Evolutionary conservation across 2,329 filamentous ascomycete genomes (phyloP).

Genomic region (Colletotrichum lindemuthianum): DNA sequence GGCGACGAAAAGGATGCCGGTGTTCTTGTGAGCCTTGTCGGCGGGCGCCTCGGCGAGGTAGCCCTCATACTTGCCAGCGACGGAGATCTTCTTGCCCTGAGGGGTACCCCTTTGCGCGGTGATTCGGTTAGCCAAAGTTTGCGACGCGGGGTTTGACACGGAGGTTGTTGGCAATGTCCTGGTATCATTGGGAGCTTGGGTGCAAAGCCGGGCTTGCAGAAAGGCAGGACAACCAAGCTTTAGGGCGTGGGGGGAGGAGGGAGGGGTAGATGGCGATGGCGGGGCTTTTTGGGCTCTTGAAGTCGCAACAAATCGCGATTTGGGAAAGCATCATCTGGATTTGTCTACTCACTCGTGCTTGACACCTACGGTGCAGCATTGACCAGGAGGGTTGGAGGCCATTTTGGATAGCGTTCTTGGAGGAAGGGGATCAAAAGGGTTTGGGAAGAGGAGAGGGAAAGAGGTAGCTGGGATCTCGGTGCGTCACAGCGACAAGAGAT

Average conservation of each 20-base stretch:
- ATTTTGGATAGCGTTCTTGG: conserved; percentile 45
- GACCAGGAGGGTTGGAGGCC: conserved; percentile 63
- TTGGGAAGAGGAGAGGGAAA: background rate
- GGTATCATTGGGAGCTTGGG: conserved; percentile 3
- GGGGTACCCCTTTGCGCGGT: conserved; percentile 55
- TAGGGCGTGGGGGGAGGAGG: conserved; percentile 29
- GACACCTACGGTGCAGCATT: conserved; percentile 63
- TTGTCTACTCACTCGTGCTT: conserved; percentile 60
- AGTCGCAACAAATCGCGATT: too few species aligned
- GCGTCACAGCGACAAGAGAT: background rate
- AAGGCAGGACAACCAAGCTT: conserved; percentile 16
- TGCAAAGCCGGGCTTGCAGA: background rate
- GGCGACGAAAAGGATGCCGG: conserved; percentile 57
- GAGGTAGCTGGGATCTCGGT: background rate
- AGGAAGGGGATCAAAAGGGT: background rate
- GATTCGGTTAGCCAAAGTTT: background rate
- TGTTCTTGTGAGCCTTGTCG: conserved; percentile 50
- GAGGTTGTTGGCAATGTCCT: background rate
- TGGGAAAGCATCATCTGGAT: background rate
- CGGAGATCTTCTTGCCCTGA: conserved; percentile 56
- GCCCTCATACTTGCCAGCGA: conserved; percentile 56
- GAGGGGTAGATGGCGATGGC: conserved; percentile 12
- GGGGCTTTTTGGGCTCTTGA: background rate
- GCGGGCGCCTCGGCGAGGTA: conserved; percentile 61
- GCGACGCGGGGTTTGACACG: background rate